A percentile compares a stretch with the other conserved stretches of the same genome.
Evolutionary conservation across 2,329 filamentous ascomycete species (phyloP).

Genomic region (Teratosphaeria pseudoeucalypti): DNA sequence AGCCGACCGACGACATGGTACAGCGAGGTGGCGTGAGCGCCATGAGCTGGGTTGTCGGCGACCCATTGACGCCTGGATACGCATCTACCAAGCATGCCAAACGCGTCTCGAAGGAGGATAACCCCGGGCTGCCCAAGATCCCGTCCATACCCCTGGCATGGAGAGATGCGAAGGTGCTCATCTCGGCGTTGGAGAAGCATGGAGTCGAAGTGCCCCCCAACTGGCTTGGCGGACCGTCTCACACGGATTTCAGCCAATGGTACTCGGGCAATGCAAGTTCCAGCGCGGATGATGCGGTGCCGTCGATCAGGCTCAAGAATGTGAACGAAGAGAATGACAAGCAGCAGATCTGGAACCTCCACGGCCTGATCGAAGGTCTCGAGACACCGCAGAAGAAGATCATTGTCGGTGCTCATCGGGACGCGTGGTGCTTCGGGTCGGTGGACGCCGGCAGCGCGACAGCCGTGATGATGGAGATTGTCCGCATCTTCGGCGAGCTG

Average conservation of each 20-base stretch:
- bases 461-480: constrained; percentile 81
- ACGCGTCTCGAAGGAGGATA: constrained; percentile 59
- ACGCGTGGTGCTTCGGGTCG: constrained; percentile 84
- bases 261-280: constrained; percentile 62
- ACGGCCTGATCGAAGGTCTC: constrained; percentile 72
- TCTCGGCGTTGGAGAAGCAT: constrained; percentile 58
- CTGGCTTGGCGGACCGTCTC: constrained; percentile 65
- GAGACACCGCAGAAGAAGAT: constrained; percentile 77
- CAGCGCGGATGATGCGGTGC: constrained; percentile 38
- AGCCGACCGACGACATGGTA: constrained; percentile 65
- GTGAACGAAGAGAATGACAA: constrained; percentile 46
- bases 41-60: constrained; percentile 74
- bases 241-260: constrained; percentile 52
- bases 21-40: constrained; percentile 73
- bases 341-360: constrained; percentile 85
- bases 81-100: constrained; percentile 57
- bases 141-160: constrained; percentile 84
- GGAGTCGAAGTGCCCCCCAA: constrained; percentile 57
- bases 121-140: constrained; percentile 65
- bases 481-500: constrained; percentile 73
- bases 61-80: constrained; percentile 85
- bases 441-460: constrained; percentile 80
- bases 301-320: constrained; percentile 72
- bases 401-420: constrained; percentile 85
- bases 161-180: constrained; percentile 72